Conservation (phyloP, 2,329 filamentous ascomycete genomes). For the Domatiomyces globalis region DNA sequence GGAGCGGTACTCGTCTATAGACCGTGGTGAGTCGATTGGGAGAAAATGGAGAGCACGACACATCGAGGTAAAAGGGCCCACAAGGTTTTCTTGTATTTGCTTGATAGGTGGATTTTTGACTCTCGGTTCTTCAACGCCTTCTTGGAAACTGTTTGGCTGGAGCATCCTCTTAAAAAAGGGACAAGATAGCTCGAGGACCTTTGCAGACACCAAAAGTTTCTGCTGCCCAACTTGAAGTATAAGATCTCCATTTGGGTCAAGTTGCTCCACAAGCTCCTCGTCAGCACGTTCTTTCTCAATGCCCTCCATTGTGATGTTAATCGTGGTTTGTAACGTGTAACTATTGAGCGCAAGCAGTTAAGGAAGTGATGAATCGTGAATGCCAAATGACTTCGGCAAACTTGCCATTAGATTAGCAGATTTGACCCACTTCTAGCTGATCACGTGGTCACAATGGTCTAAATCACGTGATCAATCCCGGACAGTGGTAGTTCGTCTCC, state of each 20-base stretch:
- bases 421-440: too few relatives aligned
- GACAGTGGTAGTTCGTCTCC: too few relatives aligned
- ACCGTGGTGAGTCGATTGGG: neutral
- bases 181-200: conserved; percentile 2
- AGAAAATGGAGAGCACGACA: conserved; percentile 1
- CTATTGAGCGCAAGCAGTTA: too few relatives aligned
- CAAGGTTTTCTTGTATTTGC: conserved; percentile 1
- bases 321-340: too few relatives aligned
- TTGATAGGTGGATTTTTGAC: conserved; percentile 2
- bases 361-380: too few relatives aligned
- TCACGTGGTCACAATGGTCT: too few relatives aligned
- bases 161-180: conserved; percentile 3
- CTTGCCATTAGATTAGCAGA: too few relatives aligned
- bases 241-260: conserved; percentile 3
- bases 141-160: conserved; percentile 1
- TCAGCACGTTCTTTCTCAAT: neutral
- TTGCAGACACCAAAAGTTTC: conserved; percentile 3
- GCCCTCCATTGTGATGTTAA: too few relatives aligned
- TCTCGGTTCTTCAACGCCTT: conserved; percentile 3
- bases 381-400: too few relatives aligned
- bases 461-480: too few relatives aligned
- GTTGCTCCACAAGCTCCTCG: neutral
- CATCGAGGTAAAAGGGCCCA: neutral
- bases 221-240: conserved; percentile 1
- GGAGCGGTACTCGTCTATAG: neutral